Base-by-base conservation (phyloP, 305 asterid genomes). In the Plantago rigida region DNA sequence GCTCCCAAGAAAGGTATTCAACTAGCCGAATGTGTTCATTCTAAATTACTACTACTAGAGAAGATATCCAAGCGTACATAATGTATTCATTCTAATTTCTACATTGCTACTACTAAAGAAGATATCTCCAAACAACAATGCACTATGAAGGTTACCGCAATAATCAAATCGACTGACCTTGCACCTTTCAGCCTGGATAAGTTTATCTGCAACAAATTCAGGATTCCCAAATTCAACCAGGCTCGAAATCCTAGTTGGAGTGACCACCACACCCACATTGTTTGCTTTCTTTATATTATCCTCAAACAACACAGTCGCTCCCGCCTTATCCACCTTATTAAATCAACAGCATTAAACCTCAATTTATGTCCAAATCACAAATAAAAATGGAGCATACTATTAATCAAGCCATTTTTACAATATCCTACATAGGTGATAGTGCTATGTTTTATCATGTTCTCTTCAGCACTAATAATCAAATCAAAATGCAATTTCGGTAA, bases 221-320 rank as follows among this genome's bases (percentile, higher is more conserved):
- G 96, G 96, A 72, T 66, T 82, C 52, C 97, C 96, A 47, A 85
- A 87, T 69, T 91, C 87, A 24, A 62, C 75, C 11, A 85, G 87
- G 60, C 69, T 78, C 17, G 83, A 77, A 70, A 91, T 85, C 51
- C 82, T 75, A 55, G 86, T 87, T n/a, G 97, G 97, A 70, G 58
- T 78, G 68, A 90, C 95, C 53, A 90, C 94, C 5, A 87, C 93
- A n/a, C 97, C 97, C 3, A 85, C 68, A 78, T 71, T 87, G 76
- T 91, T 91, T 24, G 86, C 77, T 69, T 86, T 87, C 77, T 82
- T 71, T 57, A 42, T 74, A 52, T 78, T 44, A 50, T 87, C 95
- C 79, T 84, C 94, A 59, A 91, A 87, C 61, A 91, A 57, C 56
- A 60, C 88, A 55, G 88, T 84, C 22, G 96, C 96, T 66, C 97